These are phyloP conservation scores for Yamagishiella unicocca DNA, from an alignment of 139 green algal genomes.

Conservation along the genomic window DNA sequence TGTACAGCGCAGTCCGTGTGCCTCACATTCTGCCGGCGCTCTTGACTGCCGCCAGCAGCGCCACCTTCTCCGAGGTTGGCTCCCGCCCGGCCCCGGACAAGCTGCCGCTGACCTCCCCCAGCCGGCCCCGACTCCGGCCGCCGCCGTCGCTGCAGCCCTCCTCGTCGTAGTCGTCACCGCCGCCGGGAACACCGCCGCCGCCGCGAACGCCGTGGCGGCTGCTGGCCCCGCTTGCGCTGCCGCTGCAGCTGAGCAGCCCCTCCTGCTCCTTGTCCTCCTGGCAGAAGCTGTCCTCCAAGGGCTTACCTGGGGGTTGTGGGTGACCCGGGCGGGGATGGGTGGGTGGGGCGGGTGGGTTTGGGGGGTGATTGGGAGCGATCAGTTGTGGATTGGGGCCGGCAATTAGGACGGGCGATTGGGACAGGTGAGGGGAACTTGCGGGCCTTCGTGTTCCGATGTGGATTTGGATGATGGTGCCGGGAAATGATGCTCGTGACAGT, in stretches of 20 bases:
- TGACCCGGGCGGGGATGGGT: neutral
- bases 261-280: slow-evolving; percentile 41
- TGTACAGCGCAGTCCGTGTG: too few relatives aligned
- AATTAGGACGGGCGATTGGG: too few relatives aligned
- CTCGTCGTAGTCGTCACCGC: neutral
- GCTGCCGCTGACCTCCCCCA: too few relatives aligned
- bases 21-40: too few relatives aligned
- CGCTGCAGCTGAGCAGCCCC: neutral
- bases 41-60: slow-evolving; percentile 3
- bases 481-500: too few relatives aligned
- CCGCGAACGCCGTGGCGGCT: neutral
- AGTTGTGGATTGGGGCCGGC: too few relatives aligned
- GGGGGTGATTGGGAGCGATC: too few relatives aligned
- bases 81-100: neutral
- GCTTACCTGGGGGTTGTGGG: slow-evolving; percentile 9
- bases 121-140: neutral
- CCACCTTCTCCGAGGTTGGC: slow-evolving; percentile 11
- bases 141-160: neutral
- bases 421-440: too few relatives aligned
- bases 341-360: neutral
- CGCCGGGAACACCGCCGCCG: neutral
- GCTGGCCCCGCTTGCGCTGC: neutral
- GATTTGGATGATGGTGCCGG: too few relatives aligned
- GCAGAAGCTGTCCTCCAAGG: slow-evolving; percentile 34
- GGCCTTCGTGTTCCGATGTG: too few relatives aligned